These are phyloP conservation scores for Pseudogymnoascus sp. DNA, from an alignment of 2,329 filamentous ascomycete genomes.

Conservation along the genomic window DNA sequence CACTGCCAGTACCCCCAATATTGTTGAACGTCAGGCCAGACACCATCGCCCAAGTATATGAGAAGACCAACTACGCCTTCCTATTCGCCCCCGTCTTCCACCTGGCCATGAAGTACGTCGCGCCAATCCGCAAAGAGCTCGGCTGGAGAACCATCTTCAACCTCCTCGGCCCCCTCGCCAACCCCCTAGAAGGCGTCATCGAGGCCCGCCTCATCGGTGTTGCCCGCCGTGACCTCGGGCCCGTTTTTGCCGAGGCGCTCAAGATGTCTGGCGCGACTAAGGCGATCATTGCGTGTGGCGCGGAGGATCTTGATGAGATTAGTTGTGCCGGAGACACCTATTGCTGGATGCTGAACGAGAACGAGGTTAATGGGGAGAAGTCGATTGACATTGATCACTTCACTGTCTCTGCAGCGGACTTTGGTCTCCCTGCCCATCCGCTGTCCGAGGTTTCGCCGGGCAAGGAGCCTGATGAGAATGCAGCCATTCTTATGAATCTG, in stretches of 20 bases:
- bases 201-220: conserved; percentile 94
- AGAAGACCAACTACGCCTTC: conserved; percentile 82
- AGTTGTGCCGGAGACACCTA: conserved; percentile 82
- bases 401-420: conserved; percentile 72
- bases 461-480: conserved; percentile 81
- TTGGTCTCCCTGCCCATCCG: conserved; percentile 70
- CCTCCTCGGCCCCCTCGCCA: conserved; percentile 83
- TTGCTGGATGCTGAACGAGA: conserved; percentile 72
- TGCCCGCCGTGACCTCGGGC: conserved; percentile 76
- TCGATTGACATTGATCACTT: conserved; percentile 64
- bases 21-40: conserved; percentile 66
- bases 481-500: conserved; percentile 71
- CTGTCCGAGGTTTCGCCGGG: conserved; percentile 74
- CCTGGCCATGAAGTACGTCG: conserved; percentile 85
- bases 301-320: conserved; percentile 92
- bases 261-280: conserved; percentile 69
- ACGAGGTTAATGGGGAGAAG: conserved; percentile 36
- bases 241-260: conserved; percentile 81
- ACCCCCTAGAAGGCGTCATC: conserved; percentile 75
- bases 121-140: conserved; percentile 75
- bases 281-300: conserved; percentile 84
- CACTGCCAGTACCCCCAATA: conserved; percentile 63
- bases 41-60: conserved; percentile 67
- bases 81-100: conserved; percentile 95
- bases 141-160: conserved; percentile 98